These are phyloP conservation scores for Harringtonia aguacate DNA, from an alignment of 2,329 filamentous ascomycete species.

Conservation along the genomic window DNA sequence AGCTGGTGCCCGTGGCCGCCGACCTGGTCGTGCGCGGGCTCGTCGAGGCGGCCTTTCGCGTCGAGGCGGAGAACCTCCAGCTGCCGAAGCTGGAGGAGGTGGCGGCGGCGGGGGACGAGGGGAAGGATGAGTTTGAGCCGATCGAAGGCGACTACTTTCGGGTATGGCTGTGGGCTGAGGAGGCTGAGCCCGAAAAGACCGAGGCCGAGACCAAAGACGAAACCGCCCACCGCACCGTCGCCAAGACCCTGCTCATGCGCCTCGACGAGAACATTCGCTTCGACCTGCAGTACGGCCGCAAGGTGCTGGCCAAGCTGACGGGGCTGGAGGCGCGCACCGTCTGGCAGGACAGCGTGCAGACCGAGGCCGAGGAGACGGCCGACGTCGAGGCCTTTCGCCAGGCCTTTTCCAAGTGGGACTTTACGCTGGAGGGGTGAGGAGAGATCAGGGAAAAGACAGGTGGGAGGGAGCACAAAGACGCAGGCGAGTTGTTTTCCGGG, in stretches of 20 bases:
- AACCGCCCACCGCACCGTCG: slow-evolving; percentile 26
- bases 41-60: slow-evolving; percentile 80
- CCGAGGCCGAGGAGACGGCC: slow-evolving; percentile 62
- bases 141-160: slow-evolving; percentile 62
- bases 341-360: slow-evolving; percentile 80
- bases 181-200: no score
- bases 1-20: slow-evolving; percentile 68
- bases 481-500: no score
- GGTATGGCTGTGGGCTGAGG: slow-evolving; percentile 65
- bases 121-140: no score
- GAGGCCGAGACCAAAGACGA: slow-evolving; percentile 24
- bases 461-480: no score
- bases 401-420: slow-evolving; percentile 80
- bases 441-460: no score
- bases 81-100: slow-evolving; percentile 37
- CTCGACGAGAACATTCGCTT: slow-evolving; percentile 66
- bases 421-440: slow-evolving; percentile 41
- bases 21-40: slow-evolving; percentile 60
- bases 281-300: slow-evolving; percentile 81
- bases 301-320: slow-evolving; percentile 80
- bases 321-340: slow-evolving; percentile 62
- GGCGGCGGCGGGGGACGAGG: slow-evolving; percentile 32
- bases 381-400: slow-evolving; percentile 73
- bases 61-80: slow-evolving; percentile 68
- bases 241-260: slow-evolving; percentile 62